A percentile compares a stretch with the other conserved stretches of the same genome.
Evolutionary conservation across 306 rosid genomes (phyloP).

Genomic region (Sicyos baderoa): DNA sequence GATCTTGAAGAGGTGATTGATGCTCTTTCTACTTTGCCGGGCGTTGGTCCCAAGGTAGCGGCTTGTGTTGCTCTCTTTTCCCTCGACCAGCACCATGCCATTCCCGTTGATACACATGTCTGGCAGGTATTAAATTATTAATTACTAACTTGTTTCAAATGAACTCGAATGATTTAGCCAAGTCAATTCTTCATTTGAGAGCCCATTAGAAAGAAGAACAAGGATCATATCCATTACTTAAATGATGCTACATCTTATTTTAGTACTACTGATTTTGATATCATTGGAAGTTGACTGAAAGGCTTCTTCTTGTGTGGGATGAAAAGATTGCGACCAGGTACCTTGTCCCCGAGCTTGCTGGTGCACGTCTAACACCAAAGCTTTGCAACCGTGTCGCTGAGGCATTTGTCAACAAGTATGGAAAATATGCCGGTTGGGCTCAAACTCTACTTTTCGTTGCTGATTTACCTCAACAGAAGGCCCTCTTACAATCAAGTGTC

Average conservation of each 20-base stretch:
- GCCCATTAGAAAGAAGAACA: neutral
- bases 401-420: constrained; percentile 75
- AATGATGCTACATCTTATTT: neutral
- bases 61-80: constrained; percentile 93
- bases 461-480: constrained; percentile 76
- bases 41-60: constrained; percentile 96
- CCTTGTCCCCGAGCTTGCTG: constrained; percentile 92
- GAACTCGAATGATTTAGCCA: too few relatives aligned
- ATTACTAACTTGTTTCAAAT: neutral
- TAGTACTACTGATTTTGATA: neutral
- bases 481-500: constrained; percentile 46
- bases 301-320: neutral
- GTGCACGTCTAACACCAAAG: constrained; percentile 67
- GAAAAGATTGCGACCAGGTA: constrained; percentile 26
- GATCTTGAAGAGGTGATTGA: constrained; percentile 53
- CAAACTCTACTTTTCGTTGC: constrained; percentile 85
- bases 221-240: too few relatives aligned
- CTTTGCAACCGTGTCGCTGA: constrained; percentile 67
- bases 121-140: constrained; percentile 62
- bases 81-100: constrained; percentile 89
- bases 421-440: constrained; percentile 98
- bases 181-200: neutral
- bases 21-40: constrained; percentile 62
- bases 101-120: constrained; percentile 92
- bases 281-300: constrained; percentile 19